Base-by-base conservation (phyloP, 2,329 filamentous ascomycete genomes). In the Alternaria panax region DNA sequence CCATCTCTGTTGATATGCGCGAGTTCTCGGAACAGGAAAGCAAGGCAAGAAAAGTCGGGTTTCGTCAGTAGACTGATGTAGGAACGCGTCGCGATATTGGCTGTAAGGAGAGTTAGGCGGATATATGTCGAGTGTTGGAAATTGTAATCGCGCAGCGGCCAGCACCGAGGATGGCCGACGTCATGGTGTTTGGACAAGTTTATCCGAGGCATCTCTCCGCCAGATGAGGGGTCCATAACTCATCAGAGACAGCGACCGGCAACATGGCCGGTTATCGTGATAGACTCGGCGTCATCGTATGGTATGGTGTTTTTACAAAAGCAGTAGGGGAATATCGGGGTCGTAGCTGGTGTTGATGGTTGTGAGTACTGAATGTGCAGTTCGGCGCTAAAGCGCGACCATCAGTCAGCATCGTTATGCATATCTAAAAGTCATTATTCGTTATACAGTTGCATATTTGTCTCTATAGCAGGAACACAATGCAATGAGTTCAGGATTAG, bases 191-290 rank as follows among this genome's bases (percentile, higher is more conserved):
- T 54, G 47, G 48, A 51, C 30, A 57, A 53, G 7, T 30, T 62
- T 54, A 64, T 64, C 64, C 64, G 64, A 66, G 64, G 64, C 51
- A 66, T 59, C 54, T 51, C 27, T 53, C 11, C 32, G 45, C 45
- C 30, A 38, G 36, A 34, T 59, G 57, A 60, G 59, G 62, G 62
- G 62, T 36, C n/a, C 16, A 34, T 24, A 24, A 24, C 11, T 11
- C 20, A 24, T 12, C 12, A 48, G 45, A 36, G 16, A 48, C 28
- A 48, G 14, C 14, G 18, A 11, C 20, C 45, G 22, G 14, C 20
- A 48, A 24, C 30, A 25, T 34, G 14, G 20, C 20, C 16, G 11
- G 12, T 1, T n/a, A 16, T n/a, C 14, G 5, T 5, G 5, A 24
- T 24, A 8, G 6, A 36, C 1, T 24, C 20, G 24, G 20, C 30